These are phyloP conservation scores for Exophiala oligosperma DNA, from an alignment of 2,329 filamentous ascomycete genomes.

Conservation along the genomic window DNA sequence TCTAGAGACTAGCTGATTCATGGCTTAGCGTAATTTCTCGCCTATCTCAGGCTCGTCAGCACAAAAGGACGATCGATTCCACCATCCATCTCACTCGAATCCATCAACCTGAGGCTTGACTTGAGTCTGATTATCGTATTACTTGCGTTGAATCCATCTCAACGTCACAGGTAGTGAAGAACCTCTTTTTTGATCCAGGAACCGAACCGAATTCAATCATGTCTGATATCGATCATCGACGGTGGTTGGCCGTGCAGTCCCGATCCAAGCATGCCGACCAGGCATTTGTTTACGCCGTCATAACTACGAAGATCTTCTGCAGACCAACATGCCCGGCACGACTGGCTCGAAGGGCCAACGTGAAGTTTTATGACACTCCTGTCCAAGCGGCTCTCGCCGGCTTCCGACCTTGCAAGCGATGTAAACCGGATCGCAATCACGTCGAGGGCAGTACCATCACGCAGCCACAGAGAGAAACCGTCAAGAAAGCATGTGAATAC, in stretches of 20 bases:
- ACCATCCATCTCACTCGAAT: too few relatives aligned
- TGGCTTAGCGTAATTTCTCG: not conserved
- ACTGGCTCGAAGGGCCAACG: conserved; percentile 58
- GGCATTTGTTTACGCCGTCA: conserved; percentile 58
- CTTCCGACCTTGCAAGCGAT: conserved; percentile 58
- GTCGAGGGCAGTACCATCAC: not conserved
- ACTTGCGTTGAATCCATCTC: not conserved
- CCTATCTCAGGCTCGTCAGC: too few relatives aligned
- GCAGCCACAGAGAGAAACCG: not conserved
- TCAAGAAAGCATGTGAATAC: not conserved
- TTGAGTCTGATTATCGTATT: not conserved
- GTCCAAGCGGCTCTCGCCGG: conserved; percentile 50
- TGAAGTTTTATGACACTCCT: conserved; percentile 54
- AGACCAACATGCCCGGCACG: conserved; percentile 57
- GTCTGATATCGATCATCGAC: conserved; percentile 11
- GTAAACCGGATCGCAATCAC: conserved; percentile 43
- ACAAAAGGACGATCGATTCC: too few relatives aligned
- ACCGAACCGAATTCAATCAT: not conserved
- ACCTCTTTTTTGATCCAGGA: not conserved
- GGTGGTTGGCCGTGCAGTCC: conserved; percentile 47
- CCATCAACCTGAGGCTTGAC: too few relatives aligned
- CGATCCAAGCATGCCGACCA: conserved; percentile 41
- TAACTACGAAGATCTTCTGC: conserved; percentile 58
- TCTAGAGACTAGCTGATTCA: not conserved
- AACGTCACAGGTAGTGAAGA: too few relatives aligned